phyloP scores from a whole-genome alignment of 2,329 filamentous ascomycete genomes.

The Stachybotrys chartarum region DNA sequence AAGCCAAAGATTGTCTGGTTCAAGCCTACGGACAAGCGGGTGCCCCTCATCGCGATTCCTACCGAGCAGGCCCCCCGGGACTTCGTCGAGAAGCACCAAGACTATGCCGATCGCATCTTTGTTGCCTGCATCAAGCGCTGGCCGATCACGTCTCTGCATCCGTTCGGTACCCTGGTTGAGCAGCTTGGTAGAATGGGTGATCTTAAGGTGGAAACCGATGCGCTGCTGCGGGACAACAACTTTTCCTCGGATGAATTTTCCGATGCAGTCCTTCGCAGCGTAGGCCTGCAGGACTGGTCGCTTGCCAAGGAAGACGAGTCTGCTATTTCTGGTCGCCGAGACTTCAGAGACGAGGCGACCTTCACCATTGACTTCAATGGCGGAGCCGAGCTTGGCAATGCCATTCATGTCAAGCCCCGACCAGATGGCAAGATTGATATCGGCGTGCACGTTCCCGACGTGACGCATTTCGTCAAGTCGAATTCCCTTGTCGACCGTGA shows the following conservation, averaged over 20 bases:
- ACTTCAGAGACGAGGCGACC: constrained; percentile 80
- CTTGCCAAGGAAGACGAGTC: constrained; percentile 75
- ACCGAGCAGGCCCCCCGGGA: constrained; percentile 96
- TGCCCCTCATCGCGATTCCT: constrained; percentile 94
- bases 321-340: constrained; percentile 66
- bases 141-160: constrained; percentile 99
- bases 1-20: constrained; percentile 99
- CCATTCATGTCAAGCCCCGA: constrained; percentile 82
- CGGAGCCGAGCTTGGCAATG: constrained; percentile 82
- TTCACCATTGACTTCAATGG: constrained; percentile 93
- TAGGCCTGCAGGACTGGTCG: constrained; percentile 88
- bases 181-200: constrained; percentile 97
- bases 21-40: constrained; percentile 98
- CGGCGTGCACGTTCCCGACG: constrained; percentile 89
- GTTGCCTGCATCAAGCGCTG: constrained; percentile 99
- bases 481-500: constrained; percentile 95
- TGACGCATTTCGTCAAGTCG: constrained; percentile 93
- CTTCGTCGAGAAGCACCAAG: constrained; percentile 97
- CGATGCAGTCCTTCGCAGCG: constrained; percentile 88
- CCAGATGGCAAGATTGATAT: constrained; percentile 85
- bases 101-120: constrained; percentile 96
- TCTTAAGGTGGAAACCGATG: constrained; percentile 95
- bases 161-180: constrained; percentile 95
- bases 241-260: constrained; percentile 97
- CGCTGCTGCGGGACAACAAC: constrained; percentile 95